These are phyloP conservation scores for Plasmopara halstedii DNA, from an alignment of 352 stramenopile species.

Conservation along the genomic window DNA sequence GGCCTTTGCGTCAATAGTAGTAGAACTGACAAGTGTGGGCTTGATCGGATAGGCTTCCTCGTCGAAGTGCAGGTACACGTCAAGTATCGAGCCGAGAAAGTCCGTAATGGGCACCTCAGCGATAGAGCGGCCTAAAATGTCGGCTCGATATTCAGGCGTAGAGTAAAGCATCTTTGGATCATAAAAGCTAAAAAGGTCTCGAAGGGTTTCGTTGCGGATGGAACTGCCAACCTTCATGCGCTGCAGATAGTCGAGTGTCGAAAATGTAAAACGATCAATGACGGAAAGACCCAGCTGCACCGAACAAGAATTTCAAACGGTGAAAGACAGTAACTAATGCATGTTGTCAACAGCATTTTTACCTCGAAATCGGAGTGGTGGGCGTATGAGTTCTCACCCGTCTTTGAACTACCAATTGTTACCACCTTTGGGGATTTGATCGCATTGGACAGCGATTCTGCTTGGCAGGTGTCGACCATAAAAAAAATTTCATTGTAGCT, in stretches of 20 bases:
- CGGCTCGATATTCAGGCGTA: constrained; percentile 66
- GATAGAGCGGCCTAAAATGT: constrained; percentile 65
- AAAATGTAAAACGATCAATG: constrained; percentile 87
- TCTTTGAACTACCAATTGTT: constrained; percentile 88
- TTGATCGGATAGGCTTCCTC: constrained; percentile 73
- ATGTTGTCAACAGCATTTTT: too few species aligned
- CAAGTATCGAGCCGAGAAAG: constrained; percentile 83
- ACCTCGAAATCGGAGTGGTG: constrained; percentile 84
- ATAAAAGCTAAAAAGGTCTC: constrained; percentile 77
- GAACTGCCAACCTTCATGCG: constrained; percentile 73
- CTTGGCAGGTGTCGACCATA: constrained; percentile 97
- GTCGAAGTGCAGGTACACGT: constrained; percentile 65
- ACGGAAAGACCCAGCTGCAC: constrained; percentile 70
- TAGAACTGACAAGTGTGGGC: constrained; percentile 1
- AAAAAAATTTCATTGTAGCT: constrained; percentile 95
- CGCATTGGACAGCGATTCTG: constrained; percentile 86
- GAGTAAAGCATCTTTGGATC: constrained; percentile 79
- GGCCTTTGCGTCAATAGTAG: neutral
- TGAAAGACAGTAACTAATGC: neutral
- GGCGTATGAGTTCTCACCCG: constrained; percentile 93
- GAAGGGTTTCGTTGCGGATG: constrained; percentile 53
- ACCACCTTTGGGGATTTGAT: constrained; percentile 88
- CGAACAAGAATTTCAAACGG: constrained; percentile 1
- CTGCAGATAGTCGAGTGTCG: constrained; percentile 84
- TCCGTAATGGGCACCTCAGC: constrained; percentile 77